Evolutionary conservation across 352 stramenopile species (phyloP).

Genomic region (Phytophthora fragariaefolia): DNA sequence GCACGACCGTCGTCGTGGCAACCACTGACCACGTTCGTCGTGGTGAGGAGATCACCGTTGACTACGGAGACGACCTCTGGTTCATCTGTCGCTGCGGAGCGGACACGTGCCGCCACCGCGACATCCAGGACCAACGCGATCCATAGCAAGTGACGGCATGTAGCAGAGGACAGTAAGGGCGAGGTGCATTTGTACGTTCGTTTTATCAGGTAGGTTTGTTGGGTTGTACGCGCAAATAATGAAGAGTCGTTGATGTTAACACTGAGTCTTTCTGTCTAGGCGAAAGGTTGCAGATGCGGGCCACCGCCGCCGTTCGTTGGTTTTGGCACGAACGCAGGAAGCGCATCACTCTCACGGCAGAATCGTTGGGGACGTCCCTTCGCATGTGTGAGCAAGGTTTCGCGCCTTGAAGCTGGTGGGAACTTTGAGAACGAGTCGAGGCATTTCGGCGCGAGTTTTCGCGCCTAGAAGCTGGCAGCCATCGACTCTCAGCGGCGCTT

Average conservation of each 20-base stretch:
- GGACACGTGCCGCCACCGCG: not conserved
- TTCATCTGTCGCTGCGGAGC: conserved; percentile 11
- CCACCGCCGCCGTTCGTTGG: not conserved
- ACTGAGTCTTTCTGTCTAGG: not conserved
- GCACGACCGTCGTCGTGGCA: conserved; percentile 9
- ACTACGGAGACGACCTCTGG: conserved; percentile 16
- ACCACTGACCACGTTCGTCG: not conserved
- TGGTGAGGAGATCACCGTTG: conserved; percentile 14
- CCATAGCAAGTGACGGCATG: not conserved
- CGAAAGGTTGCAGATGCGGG: not conserved
- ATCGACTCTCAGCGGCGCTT: not conserved
- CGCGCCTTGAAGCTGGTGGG: not conserved
- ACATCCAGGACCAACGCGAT: conserved; percentile 11
- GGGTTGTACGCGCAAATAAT: not conserved
- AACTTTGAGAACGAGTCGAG: no score
- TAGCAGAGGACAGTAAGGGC: not conserved
- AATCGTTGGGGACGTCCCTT: not conserved
- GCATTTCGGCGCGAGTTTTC: not conserved
- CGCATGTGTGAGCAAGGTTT: not conserved
- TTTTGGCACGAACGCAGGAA: not conserved
- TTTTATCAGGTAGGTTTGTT: not conserved
- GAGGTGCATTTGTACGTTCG: not conserved
- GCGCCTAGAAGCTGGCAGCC: not conserved
- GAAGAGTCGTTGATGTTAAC: not conserved
- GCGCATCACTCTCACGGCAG: not conserved